Percentiles rank a stretch among this genome's conserved stretches.
phyloP scores from a whole-genome alignment of 1,284 basidiomycete species.

The Ustilago crameri region DNA sequence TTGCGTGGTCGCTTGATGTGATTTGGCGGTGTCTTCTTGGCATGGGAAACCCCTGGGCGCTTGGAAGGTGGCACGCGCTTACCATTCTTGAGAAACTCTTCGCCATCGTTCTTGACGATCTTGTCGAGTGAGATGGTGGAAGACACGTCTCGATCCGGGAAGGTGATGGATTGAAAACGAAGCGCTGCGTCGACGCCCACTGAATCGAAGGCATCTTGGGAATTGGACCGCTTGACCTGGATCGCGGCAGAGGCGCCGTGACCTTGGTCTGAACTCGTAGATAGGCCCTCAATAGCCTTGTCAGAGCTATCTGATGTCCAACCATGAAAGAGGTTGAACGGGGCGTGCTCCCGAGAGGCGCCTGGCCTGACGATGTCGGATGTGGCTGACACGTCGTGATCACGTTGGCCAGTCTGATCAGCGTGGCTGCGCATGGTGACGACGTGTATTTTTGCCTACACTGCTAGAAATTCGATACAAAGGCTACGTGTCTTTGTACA shows the following conservation, averaged over 20 bases:
- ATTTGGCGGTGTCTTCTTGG: slow-evolving; percentile 61
- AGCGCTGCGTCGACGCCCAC: neutral
- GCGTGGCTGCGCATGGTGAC: slow-evolving; percentile 11
- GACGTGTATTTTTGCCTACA: neutral
- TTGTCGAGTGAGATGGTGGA: slow-evolving; percentile 9
- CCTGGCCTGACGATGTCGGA: neutral
- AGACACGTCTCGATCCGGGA: slow-evolving; percentile 15
- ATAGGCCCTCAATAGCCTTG: no score
- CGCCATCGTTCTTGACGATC: slow-evolving; percentile 2
- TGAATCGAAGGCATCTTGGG: slow-evolving; percentile 4
- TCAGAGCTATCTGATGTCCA: slow-evolving; percentile 17
- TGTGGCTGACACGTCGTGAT: no score
- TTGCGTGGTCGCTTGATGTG: slow-evolving; percentile 92
- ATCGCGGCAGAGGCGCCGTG: neutral
- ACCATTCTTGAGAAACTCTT: slow-evolving; percentile 5
- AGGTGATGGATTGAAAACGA: slow-evolving; percentile 17
- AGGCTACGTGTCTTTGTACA: neutral
- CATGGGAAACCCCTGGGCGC: slow-evolving; percentile 52
- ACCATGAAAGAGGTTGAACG: slow-evolving; percentile 18
- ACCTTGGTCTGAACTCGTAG: neutral
- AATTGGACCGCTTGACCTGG: slow-evolving; percentile 15
- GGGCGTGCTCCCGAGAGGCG: slow-evolving; percentile 1
- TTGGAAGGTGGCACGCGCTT: slow-evolving; percentile 25
- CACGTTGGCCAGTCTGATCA: neutral
- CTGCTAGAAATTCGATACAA: neutral